phyloP scores from a whole-genome alignment of 2,329 filamentous ascomycete genomes.

The Microdochium trichocladiopsis region DNA sequence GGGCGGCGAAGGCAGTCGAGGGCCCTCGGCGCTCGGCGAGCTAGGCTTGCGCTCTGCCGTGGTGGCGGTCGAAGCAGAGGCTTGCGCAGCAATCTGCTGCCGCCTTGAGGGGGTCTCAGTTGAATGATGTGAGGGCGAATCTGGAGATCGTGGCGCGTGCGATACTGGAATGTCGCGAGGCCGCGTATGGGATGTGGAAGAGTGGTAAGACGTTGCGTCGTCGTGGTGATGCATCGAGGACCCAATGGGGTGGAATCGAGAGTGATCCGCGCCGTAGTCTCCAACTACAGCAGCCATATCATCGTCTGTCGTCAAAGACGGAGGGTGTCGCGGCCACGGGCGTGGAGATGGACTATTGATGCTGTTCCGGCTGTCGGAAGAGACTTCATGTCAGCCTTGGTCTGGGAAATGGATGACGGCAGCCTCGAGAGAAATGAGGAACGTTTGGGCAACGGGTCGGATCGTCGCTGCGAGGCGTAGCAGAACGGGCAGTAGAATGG shows the following conservation, averaged over 20 bases:
- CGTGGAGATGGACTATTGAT: neutral
- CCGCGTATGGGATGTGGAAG: slow-evolving; percentile 27
- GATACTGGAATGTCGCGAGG: slow-evolving; percentile 14
- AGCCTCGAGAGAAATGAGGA: neutral
- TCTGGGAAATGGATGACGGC: neutral
- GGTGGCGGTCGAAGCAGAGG: slow-evolving; percentile 2
- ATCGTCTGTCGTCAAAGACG: slow-evolving; percentile 16
- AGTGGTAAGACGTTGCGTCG: slow-evolving; percentile 33
- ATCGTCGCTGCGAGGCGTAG: neutral
- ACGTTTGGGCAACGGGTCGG: neutral
- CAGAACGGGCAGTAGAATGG: neutral
- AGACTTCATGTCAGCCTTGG: neutral
- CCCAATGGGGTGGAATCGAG: slow-evolving; percentile 67
- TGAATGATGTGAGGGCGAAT: slow-evolving; percentile 11
- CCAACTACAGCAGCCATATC: slow-evolving; percentile 59
- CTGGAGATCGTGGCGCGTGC: slow-evolving; percentile 15
- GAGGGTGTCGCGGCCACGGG: neutral
- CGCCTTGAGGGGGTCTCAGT: slow-evolving; percentile 12
- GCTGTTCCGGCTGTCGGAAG: neutral
- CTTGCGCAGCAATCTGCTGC: slow-evolving; percentile 15
- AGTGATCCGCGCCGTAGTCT: slow-evolving; percentile 68
- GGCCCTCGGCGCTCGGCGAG: slow-evolving; percentile 30
- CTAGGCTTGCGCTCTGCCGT: slow-evolving; percentile 7
- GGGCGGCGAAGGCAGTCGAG: slow-evolving; percentile 46
- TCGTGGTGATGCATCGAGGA: slow-evolving; percentile 36